Base-by-base conservation (phyloP, 2,329 filamentous ascomycete species). In the Hypoxylon sp. region DNA sequence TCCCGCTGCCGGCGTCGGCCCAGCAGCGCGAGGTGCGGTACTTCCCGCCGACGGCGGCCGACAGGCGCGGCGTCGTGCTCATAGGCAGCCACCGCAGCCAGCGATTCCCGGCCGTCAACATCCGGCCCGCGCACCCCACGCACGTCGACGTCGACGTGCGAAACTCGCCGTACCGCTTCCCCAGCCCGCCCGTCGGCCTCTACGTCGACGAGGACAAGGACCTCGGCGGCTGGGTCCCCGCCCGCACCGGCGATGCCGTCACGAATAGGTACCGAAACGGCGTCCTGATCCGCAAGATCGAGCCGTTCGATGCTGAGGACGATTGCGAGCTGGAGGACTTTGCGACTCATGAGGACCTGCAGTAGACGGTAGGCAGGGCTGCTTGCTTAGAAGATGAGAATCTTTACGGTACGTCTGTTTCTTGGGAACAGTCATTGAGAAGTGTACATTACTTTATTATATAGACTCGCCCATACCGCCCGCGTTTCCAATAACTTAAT, bases 301-400 rank as follows among this genome's bases (percentile, higher is more conserved):
- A 41, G 21, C 21, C 38, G 38, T 41, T 41, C 26, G 38, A 41
- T 13, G 18, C 38, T 3, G 38, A 41, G n/a, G 38, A 41, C 15
- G 38, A 41, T 41, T 41, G 38, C 20, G 38, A 41, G 38, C 38
- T 41, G 20, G 38, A 41, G 38, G 38, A 41, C 21, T 41, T 41
- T n/a, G 7, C 26, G 23, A 24, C 21, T 11, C 38, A 18, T 13
- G 38, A 41, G 26, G 38, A 41, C n/a, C 26, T n/a, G 15, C 3
- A 11, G 15, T 41, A 41, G 26, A 24, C 5, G 38, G 15, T n/a
- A 4, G 10, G 13, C n/a, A n/a, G n/a, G n/a, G n/a, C n/a, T n/a
- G n/a, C n/a, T n/a, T n/a, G n/a, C n/a, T n/a, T n/a, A n/a, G n/a
- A n/a, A n/a, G n/a, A n/a, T n/a, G n/a, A n/a, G n/a, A n/a, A n/a